Conservation (phyloP, 192 early-diverging fungal species). For the Entrophospora sp. region DNA sequence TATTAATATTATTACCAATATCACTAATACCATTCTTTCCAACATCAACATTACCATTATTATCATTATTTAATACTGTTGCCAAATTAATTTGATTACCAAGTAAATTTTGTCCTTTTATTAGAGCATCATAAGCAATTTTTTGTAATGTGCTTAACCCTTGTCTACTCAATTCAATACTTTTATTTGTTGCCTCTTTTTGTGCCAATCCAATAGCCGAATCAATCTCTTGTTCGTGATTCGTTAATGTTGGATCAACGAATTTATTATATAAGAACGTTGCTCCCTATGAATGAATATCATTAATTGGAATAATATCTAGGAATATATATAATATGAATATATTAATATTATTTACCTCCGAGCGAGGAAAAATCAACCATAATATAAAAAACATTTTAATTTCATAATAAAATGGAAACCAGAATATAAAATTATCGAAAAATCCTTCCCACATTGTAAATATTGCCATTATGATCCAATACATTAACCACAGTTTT, state of each 20-base stretch:
- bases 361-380: conserved; percentile 21
- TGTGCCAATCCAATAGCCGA: conserved; percentile 8
- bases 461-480: conserved; percentile 21
- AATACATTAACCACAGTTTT: conserved; percentile 19
- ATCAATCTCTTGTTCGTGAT: conserved; percentile 21
- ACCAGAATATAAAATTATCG: conserved; percentile 21
- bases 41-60: too few species aligned
- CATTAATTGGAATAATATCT: too few species aligned
- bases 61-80: too few species aligned
- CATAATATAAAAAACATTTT: conserved; percentile 22
- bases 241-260: conserved; percentile 14
- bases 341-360: conserved; percentile 1
- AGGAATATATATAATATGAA: neutral
- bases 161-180: conserved; percentile 2
- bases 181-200: conserved; percentile 3
- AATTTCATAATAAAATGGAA: conserved; percentile 24
- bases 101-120: too few species aligned
- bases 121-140: neutral
- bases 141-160: conserved; percentile 7
- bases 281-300: too few species aligned
- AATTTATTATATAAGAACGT: conserved; percentile 3
- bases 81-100: too few species aligned
- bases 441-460: conserved; percentile 3
- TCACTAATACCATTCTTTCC: too few species aligned
- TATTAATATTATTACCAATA: too few species aligned